Conservation (phyloP, 306 rosid species). For the Casuarina cunninghamiana region DNA sequence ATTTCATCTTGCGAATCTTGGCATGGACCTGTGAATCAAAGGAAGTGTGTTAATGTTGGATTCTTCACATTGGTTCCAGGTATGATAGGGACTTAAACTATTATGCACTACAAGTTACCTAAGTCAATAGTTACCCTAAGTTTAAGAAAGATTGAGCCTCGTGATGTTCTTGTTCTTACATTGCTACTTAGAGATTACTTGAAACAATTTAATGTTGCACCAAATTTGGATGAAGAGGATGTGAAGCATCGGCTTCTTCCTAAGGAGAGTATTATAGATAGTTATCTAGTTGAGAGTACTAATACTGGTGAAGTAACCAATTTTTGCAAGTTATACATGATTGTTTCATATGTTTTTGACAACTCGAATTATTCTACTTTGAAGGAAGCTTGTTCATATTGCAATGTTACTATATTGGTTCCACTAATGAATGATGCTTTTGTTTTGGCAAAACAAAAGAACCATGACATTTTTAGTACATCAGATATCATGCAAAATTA, state of each 20-base stretch:
- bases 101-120: constrained; percentile 91
- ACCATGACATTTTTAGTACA: constrained; percentile 63
- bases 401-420: constrained; percentile 54
- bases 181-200: constrained; percentile 73
- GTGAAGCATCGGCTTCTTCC: constrained; percentile 98
- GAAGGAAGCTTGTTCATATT: constrained; percentile 67
- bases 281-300: constrained; percentile 87
- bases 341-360: constrained; percentile 64
- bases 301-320: constrained; percentile 80
- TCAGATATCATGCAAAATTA: constrained; percentile 69
- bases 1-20: constrained; percentile 86
- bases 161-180: constrained; percentile 87
- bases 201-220: constrained; percentile 71
- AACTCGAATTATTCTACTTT: constrained; percentile 46
- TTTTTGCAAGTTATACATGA: constrained; percentile 92
- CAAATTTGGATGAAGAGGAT: constrained; percentile 83
- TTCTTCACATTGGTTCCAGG: constrained; percentile 93
- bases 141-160: constrained; percentile 83
- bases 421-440: constrained; percentile 70
- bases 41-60: constrained; percentile 92
- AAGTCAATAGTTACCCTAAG: constrained; percentile 75
- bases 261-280: constrained; percentile 69
- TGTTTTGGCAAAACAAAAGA: constrained; percentile 49
- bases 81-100: constrained; percentile 94
- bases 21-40: constrained; percentile 92